Percentiles rank a stretch among this genome's conserved stretches.
These are phyloP conservation scores for Fraxinus velutina DNA, from an alignment of 305 asterid species.

Conservation along the genomic window DNA sequence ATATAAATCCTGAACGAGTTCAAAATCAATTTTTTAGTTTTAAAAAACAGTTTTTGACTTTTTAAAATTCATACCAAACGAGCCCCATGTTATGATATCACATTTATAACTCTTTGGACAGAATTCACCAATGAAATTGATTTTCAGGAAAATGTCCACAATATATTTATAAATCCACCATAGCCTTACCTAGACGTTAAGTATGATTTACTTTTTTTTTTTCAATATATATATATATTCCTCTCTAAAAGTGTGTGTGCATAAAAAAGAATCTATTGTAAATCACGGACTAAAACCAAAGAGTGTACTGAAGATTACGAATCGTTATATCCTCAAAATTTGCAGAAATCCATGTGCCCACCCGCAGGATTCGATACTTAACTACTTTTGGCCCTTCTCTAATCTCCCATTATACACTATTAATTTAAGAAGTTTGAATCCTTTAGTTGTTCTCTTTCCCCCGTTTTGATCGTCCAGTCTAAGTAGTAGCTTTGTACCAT, in stretches of 20 bases:
- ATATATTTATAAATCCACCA: background rate
- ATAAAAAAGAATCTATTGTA: background rate
- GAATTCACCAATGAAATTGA: background rate
- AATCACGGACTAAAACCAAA: constrained; percentile 31
- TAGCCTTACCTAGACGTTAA: background rate
- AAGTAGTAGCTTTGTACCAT: background rate
- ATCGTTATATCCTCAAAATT: constrained; percentile 1
- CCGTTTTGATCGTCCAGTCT: background rate
- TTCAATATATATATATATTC: background rate
- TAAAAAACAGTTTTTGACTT: background rate
- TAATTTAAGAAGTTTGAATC: background rate
- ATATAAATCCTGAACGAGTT: background rate
- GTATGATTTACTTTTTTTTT: no score
- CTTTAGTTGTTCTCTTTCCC: background rate
- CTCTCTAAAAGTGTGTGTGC: background rate
- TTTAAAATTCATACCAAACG: background rate
- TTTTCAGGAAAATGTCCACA: background rate
- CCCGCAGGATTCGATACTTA: constrained; percentile 4
- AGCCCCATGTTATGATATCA: background rate
- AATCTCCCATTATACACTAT: background rate
- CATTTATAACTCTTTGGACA: background rate
- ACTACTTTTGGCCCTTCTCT: constrained; percentile 13
- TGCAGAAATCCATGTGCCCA: constrained; percentile 24
- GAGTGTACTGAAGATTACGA: constrained; percentile 31
- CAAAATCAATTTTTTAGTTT: background rate